Base-by-base conservation (phyloP, 164 flowering plant species). In the Litsea cubeba region DNA sequence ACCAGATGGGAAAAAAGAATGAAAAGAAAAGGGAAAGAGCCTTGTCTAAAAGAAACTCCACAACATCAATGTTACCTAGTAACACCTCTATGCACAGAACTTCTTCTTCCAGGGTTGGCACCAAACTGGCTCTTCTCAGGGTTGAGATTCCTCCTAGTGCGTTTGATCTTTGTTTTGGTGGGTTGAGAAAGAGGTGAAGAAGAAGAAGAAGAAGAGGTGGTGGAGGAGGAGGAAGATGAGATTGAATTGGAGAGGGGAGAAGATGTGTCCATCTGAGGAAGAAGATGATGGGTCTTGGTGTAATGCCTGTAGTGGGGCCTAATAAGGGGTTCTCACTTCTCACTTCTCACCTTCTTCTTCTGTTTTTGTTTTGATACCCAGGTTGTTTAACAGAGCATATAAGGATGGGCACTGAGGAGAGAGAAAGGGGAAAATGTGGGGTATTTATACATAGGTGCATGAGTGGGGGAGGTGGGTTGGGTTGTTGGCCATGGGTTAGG, bases 71-170 rank as follows among this genome's bases (percentile, higher is more conserved):
- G 32, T 25, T 50, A 66, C 69, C 69, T 66, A 20, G 69, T 66
- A 30, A 66, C 69, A 66, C 98, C 98, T 84, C 98, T 88, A 86
- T 85, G 92, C 49, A 87, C 79, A 65, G 98, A 94, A 83, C 95
- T 93, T 79, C 98, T 83, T 50, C 82, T 77, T 49, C 75, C 71
- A 12, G 72, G 46, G 62, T 28, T 71, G 63, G 35, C 25, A n/a
- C 72, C 63, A 12, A 24, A 26, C 10, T 71, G 72, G 32, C 62
- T 62, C 30, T 71, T 57, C 72, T 68, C 71, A 46, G 71, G 71
- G n/a, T 68, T 68, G 71, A 68, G 71, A 46, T 40, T 68, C 28
- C 57, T 68, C 25, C 54, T 46, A n/a, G 35, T 7, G 18, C 71
- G 71, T 46, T 68, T 68, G 26, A 25, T 50, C 71, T 68, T 68